A percentile compares a stretch with the other conserved stretches of the same genome.
phyloP scores from a whole-genome alignment of 257 asterid genomes.

The Primulina eburnea region DNA sequence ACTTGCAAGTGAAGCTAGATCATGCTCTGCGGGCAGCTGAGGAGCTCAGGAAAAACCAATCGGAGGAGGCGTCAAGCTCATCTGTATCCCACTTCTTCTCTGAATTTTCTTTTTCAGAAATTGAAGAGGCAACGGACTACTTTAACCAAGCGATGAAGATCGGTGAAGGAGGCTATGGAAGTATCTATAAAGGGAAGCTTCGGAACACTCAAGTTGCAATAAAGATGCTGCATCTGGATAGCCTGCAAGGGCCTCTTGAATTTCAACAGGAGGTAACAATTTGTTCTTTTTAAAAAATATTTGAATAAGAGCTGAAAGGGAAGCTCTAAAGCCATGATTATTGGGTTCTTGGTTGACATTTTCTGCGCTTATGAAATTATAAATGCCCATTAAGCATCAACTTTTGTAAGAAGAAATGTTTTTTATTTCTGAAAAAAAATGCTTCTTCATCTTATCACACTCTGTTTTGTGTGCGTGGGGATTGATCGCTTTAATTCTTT shows the following conservation, averaged over 20 bases:
- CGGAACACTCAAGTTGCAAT: constrained; percentile 81
- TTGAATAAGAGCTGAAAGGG: too few species aligned
- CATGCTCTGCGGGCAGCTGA: constrained; percentile 59
- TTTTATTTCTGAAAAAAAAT: too few species aligned
- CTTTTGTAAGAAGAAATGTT: too few species aligned
- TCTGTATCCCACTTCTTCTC: constrained; percentile 53
- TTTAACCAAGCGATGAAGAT: constrained; percentile 62
- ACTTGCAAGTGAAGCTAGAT: constrained; percentile 64
- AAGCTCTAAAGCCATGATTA: too few species aligned
- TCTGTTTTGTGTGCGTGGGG: too few species aligned
- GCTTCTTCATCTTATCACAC: too few species aligned
- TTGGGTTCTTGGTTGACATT: too few species aligned
- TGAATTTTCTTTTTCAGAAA: constrained; percentile 67
- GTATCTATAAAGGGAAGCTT: constrained; percentile 66
- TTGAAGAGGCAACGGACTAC: constrained; percentile 66
- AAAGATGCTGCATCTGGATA: constrained; percentile 63
- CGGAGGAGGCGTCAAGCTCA: constrained; percentile 53
- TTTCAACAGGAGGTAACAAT: constrained; percentile 75
- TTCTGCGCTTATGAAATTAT: too few species aligned
- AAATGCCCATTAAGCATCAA: too few species aligned
- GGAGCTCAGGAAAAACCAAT: constrained; percentile 50
- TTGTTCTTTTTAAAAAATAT: neutral
- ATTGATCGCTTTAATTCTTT: too few species aligned
- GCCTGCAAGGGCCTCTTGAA: constrained; percentile 76
- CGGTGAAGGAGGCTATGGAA: constrained; percentile 90